Evolutionary conservation across 176 grass and related monocot species (phyloP), one percentile per base, ranked within the genome.

Genomic region (Triticum timopheevii): DNA sequence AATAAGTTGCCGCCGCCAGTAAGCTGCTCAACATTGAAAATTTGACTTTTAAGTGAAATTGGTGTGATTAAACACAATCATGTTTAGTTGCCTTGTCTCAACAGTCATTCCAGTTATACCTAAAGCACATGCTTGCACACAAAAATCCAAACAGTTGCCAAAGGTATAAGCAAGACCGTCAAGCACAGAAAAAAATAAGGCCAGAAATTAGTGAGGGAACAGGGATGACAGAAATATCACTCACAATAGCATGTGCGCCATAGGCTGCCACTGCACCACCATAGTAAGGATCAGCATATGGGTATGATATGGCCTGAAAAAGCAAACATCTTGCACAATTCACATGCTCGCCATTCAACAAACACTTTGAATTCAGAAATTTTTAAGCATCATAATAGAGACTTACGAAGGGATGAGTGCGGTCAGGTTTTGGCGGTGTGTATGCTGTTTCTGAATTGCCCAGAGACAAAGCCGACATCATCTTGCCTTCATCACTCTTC

Each of bases 291-390:
- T 99, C 94, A 69, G 31, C 81, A 91, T 94, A 99, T 6, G 97
- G 90, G 86, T 92, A 99, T 67, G 94, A 85, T 24, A 94, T 77
- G 25, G 87, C 92, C 97, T 99, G 92, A 77, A 90, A 90, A 83
- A 36, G 80, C 69, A 44, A 90, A 63, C 69, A 87, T 80, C 75
- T 58, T 36, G 50, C 20, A 12, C 81, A 64, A 80, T 65, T 89
- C 35, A 90, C 40, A 80, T 27, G 63, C 23, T 68, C 78, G 24
- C 45, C 27, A 38, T 88, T 45, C 50, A 80, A 88, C 13, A 20
- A 66, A 78, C 68, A 81, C 38, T 7, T 82, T n/a, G 42, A 56
- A 49, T 79, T n/a, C 30, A 73, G 19, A 86, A 82, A 76, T 19
- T 30, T 30, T 30, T 30, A 30, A 30, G 28, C 28, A 30, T 30